Evolutionary conservation across 495 filamentous ascomycete species (phyloP).

Genomic region (Annulohypoxylon bovei): DNA sequence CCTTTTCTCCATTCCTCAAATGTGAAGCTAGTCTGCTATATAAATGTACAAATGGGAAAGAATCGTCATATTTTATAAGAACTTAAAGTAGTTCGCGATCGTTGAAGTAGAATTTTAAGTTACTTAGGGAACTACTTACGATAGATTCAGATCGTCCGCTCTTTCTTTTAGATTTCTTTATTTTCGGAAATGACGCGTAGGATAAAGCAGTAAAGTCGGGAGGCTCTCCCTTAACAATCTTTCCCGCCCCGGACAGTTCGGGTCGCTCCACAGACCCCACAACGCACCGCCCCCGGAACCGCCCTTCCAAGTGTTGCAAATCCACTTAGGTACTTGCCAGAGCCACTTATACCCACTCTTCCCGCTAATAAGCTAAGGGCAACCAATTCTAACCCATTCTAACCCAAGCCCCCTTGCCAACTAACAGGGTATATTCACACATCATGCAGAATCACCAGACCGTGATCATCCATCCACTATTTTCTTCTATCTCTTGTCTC

Average conservation of each 20-base stretch:
- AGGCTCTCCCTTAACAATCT: conserved; percentile 35
- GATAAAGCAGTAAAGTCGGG: conserved; percentile 26
- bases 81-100: neutral
- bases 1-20: no score
- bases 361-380: conserved; percentile 40
- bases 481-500: conserved; percentile 21
- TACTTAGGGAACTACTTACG: neutral
- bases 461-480: conserved; percentile 34
- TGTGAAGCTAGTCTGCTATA: no score
- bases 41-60: neutral
- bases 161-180: conserved; percentile 11
- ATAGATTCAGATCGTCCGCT: conserved; percentile 13
- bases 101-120: conserved; percentile 3
- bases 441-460: conserved; percentile 41
- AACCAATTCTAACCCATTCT: conserved; percentile 25
- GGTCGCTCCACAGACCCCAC: conserved; percentile 34
- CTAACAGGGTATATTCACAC: conserved; percentile 37
- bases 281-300: conserved; percentile 41
- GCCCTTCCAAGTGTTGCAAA: conserved; percentile 15
- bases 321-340: neutral
- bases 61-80: neutral
- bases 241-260: conserved; percentile 38
- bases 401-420: conserved; percentile 23
- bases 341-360: conserved; percentile 21
- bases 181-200: conserved; percentile 40